phyloP scores from a whole-genome alignment of 352 stramenopile species.

The Globisporangium abappressorium region DNA sequence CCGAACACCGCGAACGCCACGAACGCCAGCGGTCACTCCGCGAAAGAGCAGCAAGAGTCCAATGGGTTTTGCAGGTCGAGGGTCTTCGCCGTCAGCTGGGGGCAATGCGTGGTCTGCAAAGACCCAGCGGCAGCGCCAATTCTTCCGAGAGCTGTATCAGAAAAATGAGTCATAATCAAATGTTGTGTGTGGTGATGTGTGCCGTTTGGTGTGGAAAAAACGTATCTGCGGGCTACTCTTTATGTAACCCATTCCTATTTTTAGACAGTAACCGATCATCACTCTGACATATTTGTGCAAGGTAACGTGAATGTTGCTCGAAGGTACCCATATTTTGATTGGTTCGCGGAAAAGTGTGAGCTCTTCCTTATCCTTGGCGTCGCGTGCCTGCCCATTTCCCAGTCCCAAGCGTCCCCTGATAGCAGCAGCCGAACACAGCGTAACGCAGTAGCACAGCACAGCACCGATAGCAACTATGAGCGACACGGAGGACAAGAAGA shows the following conservation, averaged over 20 bases:
- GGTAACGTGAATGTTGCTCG: constrained; percentile 9
- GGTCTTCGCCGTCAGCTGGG: not conserved
- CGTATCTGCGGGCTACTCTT: not conserved
- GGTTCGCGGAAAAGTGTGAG: constrained; percentile 11
- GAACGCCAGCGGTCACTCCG: constrained; percentile 8
- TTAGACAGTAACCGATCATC: not conserved
- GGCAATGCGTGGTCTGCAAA: constrained; percentile 6
- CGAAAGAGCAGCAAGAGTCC: not conserved
- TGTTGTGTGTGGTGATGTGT: not conserved
- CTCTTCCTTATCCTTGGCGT: not conserved
- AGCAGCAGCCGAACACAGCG: not conserved
- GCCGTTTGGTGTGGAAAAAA: not conserved
- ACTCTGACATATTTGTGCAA: not conserved
- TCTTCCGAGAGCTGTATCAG: constrained; percentile 35
- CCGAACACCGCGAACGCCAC: not conserved
- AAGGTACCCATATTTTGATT: constrained; percentile 18
- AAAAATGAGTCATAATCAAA: not conserved
- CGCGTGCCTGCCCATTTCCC: constrained; percentile 3
- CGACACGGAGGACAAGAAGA: constrained; percentile 68
- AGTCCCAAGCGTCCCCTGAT: constrained; percentile 7
- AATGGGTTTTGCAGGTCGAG: not conserved
- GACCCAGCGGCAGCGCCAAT: constrained; percentile 23
- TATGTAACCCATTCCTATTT: not conserved
- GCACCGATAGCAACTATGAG: constrained; percentile 35
- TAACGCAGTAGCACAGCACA: not conserved